Evolutionary conservation across 345 rosid genomes (phyloP), one percentile per base, ranked within the genome.

Genomic region (Luvunga scandens): DNA sequence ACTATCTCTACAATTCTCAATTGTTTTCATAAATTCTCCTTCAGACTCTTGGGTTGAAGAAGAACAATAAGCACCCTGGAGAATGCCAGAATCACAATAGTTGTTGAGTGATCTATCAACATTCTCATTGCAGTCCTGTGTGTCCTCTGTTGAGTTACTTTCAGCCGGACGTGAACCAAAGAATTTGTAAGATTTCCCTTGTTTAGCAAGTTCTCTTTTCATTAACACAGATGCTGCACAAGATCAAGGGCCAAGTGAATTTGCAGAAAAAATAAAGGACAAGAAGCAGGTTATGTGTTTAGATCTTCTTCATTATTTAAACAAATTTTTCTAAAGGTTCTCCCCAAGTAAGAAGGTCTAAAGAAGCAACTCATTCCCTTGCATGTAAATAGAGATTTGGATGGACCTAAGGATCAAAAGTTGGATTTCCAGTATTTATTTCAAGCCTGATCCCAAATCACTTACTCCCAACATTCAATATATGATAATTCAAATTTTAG

Each of bases 191-290:
- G 89, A 81, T 75, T 84, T 78, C 59, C 79, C 84, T 85, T 86
- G 88, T 60, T 83, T 78, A 14, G 85, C 76, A 75, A 84, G 87
- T 76, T 83, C 89, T 70, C 95, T 88, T 89, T 89, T 93, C 87
- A 73, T 84, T 25, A 91, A 85, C 83, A 91, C 75, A 12, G 98
- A 95, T 19, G 77, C 98, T 95, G 93, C 87, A 69, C 45, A 75
- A 81, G 50, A 79, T 7, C 66, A 19, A 66, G 76, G 60, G 60
- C 81, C 39, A 28, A 14, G 19, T 36, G 4, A 55, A 57, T 59
- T 34, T 9, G 22, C 8, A 0, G 16, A 22, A 61, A 9, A 31
- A 39, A 79, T 31, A 60, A 6, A 25, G 63, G 4, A 38, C 12
- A 38, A 9, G 42, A 38, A 9, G 12, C 42, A 1, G 9, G 10